Evolutionary conservation across 345 rosid species (phyloP), one percentile per base, ranked within the genome.

Genomic region (Chamaenerion angustifolium): DNA sequence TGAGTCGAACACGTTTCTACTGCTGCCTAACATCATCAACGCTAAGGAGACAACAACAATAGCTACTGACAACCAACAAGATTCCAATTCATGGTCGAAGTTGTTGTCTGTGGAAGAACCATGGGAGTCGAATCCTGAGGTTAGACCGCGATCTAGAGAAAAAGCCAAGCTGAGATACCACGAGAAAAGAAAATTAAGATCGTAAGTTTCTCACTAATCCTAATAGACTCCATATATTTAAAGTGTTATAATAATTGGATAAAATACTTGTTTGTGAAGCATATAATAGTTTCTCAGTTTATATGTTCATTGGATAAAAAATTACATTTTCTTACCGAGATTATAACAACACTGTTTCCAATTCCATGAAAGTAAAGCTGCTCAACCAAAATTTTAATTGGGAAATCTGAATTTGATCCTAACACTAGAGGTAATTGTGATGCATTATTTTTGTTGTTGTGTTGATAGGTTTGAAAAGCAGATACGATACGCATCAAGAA

Each of bases 401-500:
- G n/a, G n/a, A n/a, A n/a, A n/a, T n/a, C n/a, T 27, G 48, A 11
- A 42, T 17, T 16, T 4, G 23, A 52, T 15, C n/a, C n/a, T n/a
- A n/a, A n/a, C n/a, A n/a, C n/a, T n/a, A n/a, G n/a, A n/a, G n/a
- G n/a, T n/a, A 8, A 11, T 19, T 40, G 11, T 47, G 21, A 12
- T 6, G 37, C 21, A 8, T 3, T 12, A 12, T 49, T 12, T 25
- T 11, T 16, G 31, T 19, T 49, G 9, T 23, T 8, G 15, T 50
- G 31, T 54, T 11, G 71, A 58, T 47, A 89, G 95, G 51, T 89
- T 83, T 46, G 82, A 83, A 6, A 85, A 89, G 51, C 89, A 89
- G 63, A 89, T 89, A 68, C 71, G 90, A 64, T 89, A 89, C 55
- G 89, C 83, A 43, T 80, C 93, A 12, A 80, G 95, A 1, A 88